Base-by-base conservation (phyloP, 306 rosid species). In the Begonia loranthoides region DNA sequence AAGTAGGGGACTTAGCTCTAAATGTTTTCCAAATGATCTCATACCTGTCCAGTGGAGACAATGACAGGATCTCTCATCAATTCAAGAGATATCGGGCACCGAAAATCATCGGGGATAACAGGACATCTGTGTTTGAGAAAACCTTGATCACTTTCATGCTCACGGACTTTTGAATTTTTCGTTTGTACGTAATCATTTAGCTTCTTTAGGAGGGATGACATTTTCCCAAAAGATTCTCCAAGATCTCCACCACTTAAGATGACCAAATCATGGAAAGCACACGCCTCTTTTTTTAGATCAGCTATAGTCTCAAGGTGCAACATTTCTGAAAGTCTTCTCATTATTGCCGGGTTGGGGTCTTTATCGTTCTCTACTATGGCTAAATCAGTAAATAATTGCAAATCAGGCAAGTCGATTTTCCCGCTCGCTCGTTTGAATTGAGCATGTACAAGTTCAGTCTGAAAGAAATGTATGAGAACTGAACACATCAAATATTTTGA, bases 31-130 rank as follows among this genome's bases (percentile, higher is more conserved):
- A 44, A 12, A 44, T 16, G 3, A 12, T 61, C 50, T 41, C 41
- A 14, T 83, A 92, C 99, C 99, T 86, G 99, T 66, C 99, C 96
- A 15, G 96, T 92, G 47, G 99, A 83, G 60, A 92, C 89, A 54
- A 87, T 83, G 13, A 92, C 99, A 12, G 96, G 99, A 75, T 92
- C 96, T 72, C 79, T 83, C 99, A 92, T 86, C 56, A 87, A 63
- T 64, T 92, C 96, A 45, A 92, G 93, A 60, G 99, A 92, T 66
- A 92, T 80, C 8, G 99, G 99, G 70, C 99, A 92, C 59, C 96
- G 69, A 60, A 92, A 92, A 73, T 92, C 99, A 64, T 92, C 96
- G 4, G 99, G 99, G 59, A 92, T 92, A 49, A 92, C 82, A 1
- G 99, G 99, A 69, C 96, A 92, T 64, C 82, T 78, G 78, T 92